These are phyloP conservation scores for Termitomyces sp. DNA, from an alignment of 768 basidiomycete genomes.

Conservation along the genomic window DNA sequence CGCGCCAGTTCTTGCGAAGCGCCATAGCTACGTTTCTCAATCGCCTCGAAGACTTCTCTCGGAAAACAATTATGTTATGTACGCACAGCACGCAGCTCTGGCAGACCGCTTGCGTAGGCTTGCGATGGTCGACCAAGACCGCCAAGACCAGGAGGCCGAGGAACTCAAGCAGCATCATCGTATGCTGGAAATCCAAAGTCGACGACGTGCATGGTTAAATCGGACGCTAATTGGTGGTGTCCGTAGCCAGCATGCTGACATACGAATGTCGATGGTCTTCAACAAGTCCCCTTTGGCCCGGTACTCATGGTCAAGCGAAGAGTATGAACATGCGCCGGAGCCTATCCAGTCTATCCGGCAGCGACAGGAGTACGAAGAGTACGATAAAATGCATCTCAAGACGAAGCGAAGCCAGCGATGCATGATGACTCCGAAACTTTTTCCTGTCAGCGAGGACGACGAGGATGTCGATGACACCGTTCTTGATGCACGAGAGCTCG, in stretches of 20 bases:
- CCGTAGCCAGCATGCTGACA: conserved; percentile 17
- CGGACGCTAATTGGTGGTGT: conserved; percentile 30
- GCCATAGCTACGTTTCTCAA: conserved; percentile 16
- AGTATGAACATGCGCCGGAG: conserved; percentile 21
- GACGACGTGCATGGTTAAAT: conserved; percentile 66
- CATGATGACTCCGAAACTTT: conserved; percentile 22
- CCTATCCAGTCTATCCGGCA: background rate
- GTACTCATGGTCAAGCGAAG: conserved; percentile 34
- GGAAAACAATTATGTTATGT: conserved; percentile 28
- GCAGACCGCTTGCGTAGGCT: conserved; percentile 37
- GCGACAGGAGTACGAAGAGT: conserved; percentile 15
- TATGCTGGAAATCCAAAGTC: conserved; percentile 53
- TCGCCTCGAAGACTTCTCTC: conserved; percentile 26
- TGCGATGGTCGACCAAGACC: conserved; percentile 36
- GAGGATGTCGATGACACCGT: conserved; percentile 21
- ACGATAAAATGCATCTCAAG: conserved; percentile 10
- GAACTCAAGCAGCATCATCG: conserved; percentile 36
- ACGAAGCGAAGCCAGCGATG: conserved; percentile 11
- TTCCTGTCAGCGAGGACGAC: conserved; percentile 39
- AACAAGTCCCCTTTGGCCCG: conserved; percentile 47
- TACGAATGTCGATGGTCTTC: conserved; percentile 49
- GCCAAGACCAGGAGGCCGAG: conserved; percentile 33
- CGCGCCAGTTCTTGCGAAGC: conserved; percentile 17
- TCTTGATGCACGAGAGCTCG: conserved; percentile 24
- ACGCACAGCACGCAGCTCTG: conserved; percentile 27